A percentile compares a stretch with the other conserved stretches of the same genome.
These are phyloP conservation scores for Saccharum officinarum DNA, from an alignment of 176 grass and related monocot genomes.

Conservation along the genomic window DNA sequence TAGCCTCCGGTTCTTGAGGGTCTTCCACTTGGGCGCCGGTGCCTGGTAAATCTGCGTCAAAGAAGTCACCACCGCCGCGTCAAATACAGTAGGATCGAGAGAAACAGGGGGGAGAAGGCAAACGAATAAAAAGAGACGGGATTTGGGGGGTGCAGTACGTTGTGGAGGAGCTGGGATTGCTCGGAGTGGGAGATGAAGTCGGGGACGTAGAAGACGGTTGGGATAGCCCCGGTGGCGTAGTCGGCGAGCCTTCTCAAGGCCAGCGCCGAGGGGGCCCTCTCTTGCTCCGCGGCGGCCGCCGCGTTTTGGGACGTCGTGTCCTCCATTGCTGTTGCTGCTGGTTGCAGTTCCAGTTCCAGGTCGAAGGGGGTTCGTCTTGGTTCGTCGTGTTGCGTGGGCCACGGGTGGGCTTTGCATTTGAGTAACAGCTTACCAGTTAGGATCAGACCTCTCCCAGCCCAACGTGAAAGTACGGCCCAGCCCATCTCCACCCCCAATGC, in stretches of 20 bases:
- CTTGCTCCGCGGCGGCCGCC: not conserved
- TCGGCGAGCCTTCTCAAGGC: constrained; percentile 21
- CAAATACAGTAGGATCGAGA: not conserved
- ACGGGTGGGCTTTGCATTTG: not conserved
- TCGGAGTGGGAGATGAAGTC: constrained; percentile 69
- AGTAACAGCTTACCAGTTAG: not conserved
- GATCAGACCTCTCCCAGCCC: not conserved
- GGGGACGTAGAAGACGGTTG: constrained; percentile 69
- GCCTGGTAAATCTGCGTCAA: constrained; percentile 71
- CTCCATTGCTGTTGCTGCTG: constrained; percentile 27
- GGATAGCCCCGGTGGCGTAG: constrained; percentile 47
- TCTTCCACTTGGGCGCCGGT: constrained; percentile 75
- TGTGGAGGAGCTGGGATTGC: constrained; percentile 74
- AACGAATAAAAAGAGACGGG: not conserved
- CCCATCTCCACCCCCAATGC: not conserved
- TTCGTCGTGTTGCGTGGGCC: not conserved
- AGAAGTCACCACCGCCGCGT: not conserved
- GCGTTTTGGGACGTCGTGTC: not conserved
- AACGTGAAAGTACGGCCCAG: not conserved
- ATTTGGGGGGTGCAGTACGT: constrained; percentile 40
- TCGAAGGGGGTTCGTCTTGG: not conserved
- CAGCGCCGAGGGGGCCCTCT: not conserved
- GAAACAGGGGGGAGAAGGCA: not conserved
- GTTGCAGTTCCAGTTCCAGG: not conserved
- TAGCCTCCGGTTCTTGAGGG: constrained; percentile 79